phyloP scores from a whole-genome alignment of 495 filamentous ascomycete species.

The Aspergillus panamensis region DNA sequence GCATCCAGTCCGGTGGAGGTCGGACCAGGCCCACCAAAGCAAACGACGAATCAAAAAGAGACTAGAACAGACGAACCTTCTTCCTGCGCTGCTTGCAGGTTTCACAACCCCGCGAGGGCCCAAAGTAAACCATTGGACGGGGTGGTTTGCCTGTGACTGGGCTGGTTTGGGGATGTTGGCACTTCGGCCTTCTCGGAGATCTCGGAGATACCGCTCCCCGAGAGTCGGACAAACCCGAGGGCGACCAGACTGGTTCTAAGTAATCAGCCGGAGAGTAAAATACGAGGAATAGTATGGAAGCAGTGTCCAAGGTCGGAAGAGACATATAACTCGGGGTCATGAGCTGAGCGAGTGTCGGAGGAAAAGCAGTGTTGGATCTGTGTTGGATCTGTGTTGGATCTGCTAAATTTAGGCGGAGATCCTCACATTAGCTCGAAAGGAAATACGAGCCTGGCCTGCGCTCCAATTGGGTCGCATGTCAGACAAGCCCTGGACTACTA shows the following conservation, averaged over 20 bases:
- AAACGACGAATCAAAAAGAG: neutral
- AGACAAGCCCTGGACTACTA: neutral
- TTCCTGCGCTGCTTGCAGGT: constrained; percentile 33
- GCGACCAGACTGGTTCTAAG: too few species aligned
- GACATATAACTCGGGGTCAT: neutral
- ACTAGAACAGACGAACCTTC: constrained; percentile 24
- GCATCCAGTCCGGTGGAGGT: neutral
- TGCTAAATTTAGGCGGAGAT: neutral
- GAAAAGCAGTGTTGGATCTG: neutral
- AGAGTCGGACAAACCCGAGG: neutral
- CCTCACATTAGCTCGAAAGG: neutral
- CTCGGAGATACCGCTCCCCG: neutral
- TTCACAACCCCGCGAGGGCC: constrained; percentile 31
- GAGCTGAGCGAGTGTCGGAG: neutral
- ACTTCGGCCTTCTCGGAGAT: too few species aligned
- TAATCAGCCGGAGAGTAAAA: too few species aligned
- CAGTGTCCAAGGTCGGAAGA: too few species aligned
- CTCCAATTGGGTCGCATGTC: neutral
- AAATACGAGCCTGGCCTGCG: neutral
- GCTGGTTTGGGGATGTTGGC: neutral
- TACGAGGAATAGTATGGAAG: too few species aligned
- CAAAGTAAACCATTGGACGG: constrained; percentile 29
- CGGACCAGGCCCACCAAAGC: too few species aligned
- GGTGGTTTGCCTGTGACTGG: neutral
- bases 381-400: too few species aligned